Evolutionary conservation across 2,329 filamentous ascomycete genomes (phyloP), one percentile per base, ranked within the genome.

Genomic region (Diaporthe caulivora): DNA sequence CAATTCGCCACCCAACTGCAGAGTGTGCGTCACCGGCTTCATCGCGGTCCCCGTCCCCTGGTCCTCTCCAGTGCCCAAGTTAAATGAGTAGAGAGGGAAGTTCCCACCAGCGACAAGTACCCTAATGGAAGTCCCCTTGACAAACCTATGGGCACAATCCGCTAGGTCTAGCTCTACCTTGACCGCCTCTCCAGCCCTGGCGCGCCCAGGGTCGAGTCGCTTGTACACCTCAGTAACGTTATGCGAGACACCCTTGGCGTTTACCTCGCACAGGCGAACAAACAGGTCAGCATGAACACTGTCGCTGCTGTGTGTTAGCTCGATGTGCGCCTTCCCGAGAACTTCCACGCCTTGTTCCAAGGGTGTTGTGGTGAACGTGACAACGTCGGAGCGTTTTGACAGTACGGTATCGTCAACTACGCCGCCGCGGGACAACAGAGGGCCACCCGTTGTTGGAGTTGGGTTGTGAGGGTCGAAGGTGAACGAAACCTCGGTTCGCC

Each of bases 381-480:
- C 44, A 18, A 78, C 77, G n/a, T 80, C 79, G 3, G 73, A 62
- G 31, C 79, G 73, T 3, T 68, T 37, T 18, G 76, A 74, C 9
- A 78, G 58, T 1, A 74, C 70, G 0, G 72, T 75, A 54, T 79
- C 78, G 31, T 79, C 75, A 2, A 71, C 74, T 8, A 54, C 72
- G 18, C 75, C 78, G 44, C 74, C 74, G 2, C 34, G 55, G 11
- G 71, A 37, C 18, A 77, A 49, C 1, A 72, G 60, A 1, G 75
- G 72, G 0, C 75, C 77, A 10, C 77, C 78, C 13, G 78, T 57
- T 0, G 75, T 75, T 10, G 79, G 78, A 2, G 78, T 80, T 0
- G 79, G 78, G 21, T 78, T n/a, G 29, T 72, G 40, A 5, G 79
- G 79, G 29, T 80, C 77, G 53, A 77, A 80, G 1, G 29, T 76